A percentile compares a stretch with the other conserved stretches of the same genome.
Evolutionary conservation across 2,329 filamentous ascomycete species (phyloP).

Genomic region (Epichloe coenophiala): DNA sequence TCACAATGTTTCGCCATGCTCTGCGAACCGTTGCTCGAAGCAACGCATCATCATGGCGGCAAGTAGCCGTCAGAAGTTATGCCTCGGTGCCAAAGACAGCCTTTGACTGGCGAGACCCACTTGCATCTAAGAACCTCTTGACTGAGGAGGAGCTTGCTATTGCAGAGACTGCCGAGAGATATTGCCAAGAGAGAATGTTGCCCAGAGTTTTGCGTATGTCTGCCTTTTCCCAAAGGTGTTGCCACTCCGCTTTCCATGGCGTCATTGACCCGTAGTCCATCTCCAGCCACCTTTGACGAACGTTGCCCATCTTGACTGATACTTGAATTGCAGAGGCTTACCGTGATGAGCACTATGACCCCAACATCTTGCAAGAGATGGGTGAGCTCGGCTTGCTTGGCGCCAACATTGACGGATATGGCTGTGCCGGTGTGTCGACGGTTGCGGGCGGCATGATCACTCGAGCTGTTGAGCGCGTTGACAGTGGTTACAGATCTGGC

Average conservation of each 20-base stretch:
- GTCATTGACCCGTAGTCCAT: background rate
- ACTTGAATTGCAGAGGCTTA: conserved; percentile 52
- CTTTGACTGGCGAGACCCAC: conserved; percentile 90
- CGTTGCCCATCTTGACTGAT: conserved; percentile 2
- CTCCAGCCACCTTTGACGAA: background rate
- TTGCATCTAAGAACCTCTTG: conserved; percentile 59
- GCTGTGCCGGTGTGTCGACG: conserved; percentile 74
- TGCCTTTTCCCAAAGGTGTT: background rate
- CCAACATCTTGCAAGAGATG: conserved; percentile 80
- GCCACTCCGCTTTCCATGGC: background rate
- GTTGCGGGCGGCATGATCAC: conserved; percentile 86
- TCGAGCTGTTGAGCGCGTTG: conserved; percentile 77
- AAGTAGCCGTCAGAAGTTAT: conserved; percentile 19
- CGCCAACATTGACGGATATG: conserved; percentile 75
- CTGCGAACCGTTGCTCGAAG: conserved; percentile 16
- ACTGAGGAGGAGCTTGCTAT: conserved; percentile 89
- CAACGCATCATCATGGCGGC: conserved; percentile 11
- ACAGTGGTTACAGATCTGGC: conserved; percentile 81
- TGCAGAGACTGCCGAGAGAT: conserved; percentile 77
- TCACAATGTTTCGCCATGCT: conserved; percentile 18
- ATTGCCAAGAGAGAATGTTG: conserved; percentile 80
- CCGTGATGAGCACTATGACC: conserved; percentile 73
- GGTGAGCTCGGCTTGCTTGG: conserved; percentile 81
- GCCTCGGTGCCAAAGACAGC: conserved; percentile 20
- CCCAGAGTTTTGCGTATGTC: conserved; percentile 71